These are phyloP conservation scores for Ceratocystis destructans DNA, from an alignment of 2,329 filamentous ascomycete species.

Conservation along the genomic window DNA sequence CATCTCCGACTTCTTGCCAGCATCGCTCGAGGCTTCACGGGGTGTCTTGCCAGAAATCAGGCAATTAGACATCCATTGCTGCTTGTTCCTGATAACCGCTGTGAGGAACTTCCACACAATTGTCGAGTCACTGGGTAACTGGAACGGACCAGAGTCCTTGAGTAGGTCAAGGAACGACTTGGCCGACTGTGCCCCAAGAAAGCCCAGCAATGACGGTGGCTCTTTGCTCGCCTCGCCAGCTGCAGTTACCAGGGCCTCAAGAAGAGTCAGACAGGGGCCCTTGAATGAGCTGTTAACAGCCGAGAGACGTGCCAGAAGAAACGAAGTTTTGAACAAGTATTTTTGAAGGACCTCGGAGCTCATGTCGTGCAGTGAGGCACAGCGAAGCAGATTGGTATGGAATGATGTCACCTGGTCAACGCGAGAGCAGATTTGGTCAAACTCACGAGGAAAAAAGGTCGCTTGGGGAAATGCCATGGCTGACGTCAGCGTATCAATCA, in stretches of 20 bases:
- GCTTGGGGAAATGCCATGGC: constrained; percentile 35
- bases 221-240: constrained; percentile 47
- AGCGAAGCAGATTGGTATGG: constrained; percentile 54
- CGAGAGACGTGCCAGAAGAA: constrained; percentile 63
- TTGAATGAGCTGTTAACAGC: constrained; percentile 54
- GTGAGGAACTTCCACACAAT: constrained; percentile 77
- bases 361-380: constrained; percentile 49
- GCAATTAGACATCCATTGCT: constrained; percentile 93
- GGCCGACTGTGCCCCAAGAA: constrained; percentile 68
- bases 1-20: constrained; percentile 26
- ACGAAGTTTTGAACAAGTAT: constrained; percentile 68
- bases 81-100: constrained; percentile 71
- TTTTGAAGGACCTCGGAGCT: constrained; percentile 55
- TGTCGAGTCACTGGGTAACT: constrained; percentile 48
- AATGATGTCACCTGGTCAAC: constrained; percentile 52
- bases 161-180: constrained; percentile 72
- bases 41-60: constrained; percentile 80
- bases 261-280: constrained; percentile 49
- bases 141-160: constrained; percentile 62
- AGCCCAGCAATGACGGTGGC: constrained; percentile 84
- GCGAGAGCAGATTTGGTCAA: constrained; percentile 45
- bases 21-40: constrained; percentile 42
- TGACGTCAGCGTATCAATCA: constrained; percentile 49
- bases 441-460: constrained; percentile 46
- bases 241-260: constrained; percentile 59